These are phyloP conservation scores for Peniophora sp. DNA, from an alignment of 1,284 basidiomycete species.

Conservation along the genomic window DNA sequence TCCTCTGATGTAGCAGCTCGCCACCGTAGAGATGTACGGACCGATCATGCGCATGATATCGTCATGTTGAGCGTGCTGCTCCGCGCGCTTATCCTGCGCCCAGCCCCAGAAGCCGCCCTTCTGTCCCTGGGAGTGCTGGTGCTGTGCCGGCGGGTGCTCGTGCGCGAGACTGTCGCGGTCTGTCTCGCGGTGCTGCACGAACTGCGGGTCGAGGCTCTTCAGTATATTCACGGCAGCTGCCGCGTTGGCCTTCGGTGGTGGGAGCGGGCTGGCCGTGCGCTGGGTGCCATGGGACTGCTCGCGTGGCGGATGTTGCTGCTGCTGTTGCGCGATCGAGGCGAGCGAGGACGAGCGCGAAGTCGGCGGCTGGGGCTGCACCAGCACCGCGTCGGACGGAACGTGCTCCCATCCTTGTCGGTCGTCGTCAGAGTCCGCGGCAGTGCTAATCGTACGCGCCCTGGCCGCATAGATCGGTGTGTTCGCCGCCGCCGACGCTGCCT, in stretches of 20 bases:
- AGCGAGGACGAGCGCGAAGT: conserved; percentile 40
- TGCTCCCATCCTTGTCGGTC: neutral
- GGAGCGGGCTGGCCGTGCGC: conserved; percentile 15
- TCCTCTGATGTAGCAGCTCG: no score
- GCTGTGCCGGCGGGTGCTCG: conserved; percentile 13
- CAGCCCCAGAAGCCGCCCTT: conserved; percentile 41
- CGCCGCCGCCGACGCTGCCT: no score
- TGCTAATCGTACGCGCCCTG: no score
- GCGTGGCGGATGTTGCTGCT: conserved; percentile 18
- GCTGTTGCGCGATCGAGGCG: conserved; percentile 31
- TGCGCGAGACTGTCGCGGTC: conserved; percentile 20
- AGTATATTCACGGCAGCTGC: conserved; percentile 46
- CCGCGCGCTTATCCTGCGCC: conserved; percentile 21
- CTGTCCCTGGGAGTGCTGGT: conserved; percentile 21
- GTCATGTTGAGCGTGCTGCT: conserved; percentile 13
- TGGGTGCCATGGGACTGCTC: neutral
- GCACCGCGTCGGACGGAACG: neutral
- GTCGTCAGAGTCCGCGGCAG: neutral
- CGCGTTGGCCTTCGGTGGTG: conserved; percentile 25
- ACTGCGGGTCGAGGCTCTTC: conserved; percentile 48
- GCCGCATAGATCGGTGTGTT: no score
- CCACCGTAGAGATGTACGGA: conserved; percentile 17
- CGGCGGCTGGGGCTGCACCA: conserved; percentile 22
- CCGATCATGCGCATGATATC: conserved; percentile 46
- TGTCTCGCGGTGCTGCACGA: conserved; percentile 17